phyloP scores from a whole-genome alignment of 1,284 basidiomycete species.

The Ustilago hordei region DNA sequence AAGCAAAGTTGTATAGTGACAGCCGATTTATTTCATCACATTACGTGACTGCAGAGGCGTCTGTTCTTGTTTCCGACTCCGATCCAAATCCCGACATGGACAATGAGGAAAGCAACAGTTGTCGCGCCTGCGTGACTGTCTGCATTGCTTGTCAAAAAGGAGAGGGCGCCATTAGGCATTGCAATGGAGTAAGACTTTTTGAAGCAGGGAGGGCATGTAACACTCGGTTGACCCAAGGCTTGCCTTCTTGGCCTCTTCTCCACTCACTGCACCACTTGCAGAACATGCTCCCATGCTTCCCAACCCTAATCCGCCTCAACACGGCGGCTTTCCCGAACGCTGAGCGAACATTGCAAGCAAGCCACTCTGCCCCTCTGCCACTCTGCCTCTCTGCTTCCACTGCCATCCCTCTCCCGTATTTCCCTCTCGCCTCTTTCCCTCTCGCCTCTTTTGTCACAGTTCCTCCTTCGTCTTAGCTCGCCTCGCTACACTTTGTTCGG shows the following conservation, averaged over 20 bases:
- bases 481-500: constrained; percentile 1
- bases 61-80: background rate
- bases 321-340: constrained; percentile 5
- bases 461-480: background rate
- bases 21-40: too few relatives aligned
- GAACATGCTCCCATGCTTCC: background rate
- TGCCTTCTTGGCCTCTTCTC: background rate
- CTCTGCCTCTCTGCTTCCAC: background rate
- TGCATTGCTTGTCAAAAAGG: background rate
- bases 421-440: background rate
- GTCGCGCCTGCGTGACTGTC: background rate
- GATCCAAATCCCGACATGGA: background rate
- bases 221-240: background rate
- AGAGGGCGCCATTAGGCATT: background rate
- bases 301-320: background rate
- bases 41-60: background rate
- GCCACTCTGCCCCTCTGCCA: background rate
- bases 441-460: background rate
- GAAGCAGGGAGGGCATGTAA: background rate
- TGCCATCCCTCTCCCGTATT: too few relatives aligned
- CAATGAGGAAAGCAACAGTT: background rate
- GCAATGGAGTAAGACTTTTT: background rate
- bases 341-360: background rate
- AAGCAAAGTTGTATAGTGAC: too few relatives aligned
- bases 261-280: background rate